Evolutionary conservation across 2,329 filamentous ascomycete genomes (phyloP).

Genomic region (Orbilia quercus): DNA sequence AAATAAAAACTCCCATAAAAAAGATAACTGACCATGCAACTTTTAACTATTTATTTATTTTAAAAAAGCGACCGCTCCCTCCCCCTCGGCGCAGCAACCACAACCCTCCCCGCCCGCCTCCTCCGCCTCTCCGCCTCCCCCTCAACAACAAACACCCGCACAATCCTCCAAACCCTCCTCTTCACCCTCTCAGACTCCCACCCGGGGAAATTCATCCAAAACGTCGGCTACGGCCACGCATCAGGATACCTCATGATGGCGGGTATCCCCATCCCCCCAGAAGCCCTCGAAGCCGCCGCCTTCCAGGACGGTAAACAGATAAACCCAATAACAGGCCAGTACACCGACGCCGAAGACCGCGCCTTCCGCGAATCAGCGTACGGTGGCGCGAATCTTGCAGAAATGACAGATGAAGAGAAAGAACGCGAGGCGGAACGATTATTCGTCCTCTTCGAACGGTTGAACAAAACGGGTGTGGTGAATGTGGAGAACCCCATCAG

Average conservation of each 20-base stretch:
- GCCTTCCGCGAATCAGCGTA: constrained; percentile 62
- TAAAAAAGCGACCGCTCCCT: constrained; percentile 72
- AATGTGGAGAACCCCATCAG: constrained; percentile 82
- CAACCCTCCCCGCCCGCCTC: constrained; percentile 79
- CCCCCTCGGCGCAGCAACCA: constrained; percentile 74
- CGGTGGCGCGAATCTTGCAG: constrained; percentile 62
- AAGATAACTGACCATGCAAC: background rate
- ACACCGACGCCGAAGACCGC: constrained; percentile 72
- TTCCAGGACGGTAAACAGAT: constrained; percentile 66
- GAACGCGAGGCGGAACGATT: constrained; percentile 88
- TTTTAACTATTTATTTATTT: no score
- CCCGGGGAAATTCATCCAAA: constrained; percentile 81
- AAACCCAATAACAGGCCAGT: constrained; percentile 90
- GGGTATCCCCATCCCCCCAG: constrained; percentile 79
- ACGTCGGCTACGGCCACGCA: constrained; percentile 94
- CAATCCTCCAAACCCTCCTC: constrained; percentile 79
- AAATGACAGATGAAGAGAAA: constrained; percentile 92
- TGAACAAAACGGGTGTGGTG: constrained; percentile 80
- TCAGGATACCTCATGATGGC: constrained; percentile 89
- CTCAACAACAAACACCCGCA: constrained; percentile 75
- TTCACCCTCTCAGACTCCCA: constrained; percentile 89
- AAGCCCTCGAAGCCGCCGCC: constrained; percentile 64
- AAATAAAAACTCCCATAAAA: background rate
- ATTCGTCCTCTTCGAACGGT: constrained; percentile 91
- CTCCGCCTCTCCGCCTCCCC: constrained; percentile 82